Evolutionary conservation across 2,329 filamentous ascomycete genomes (phyloP), one percentile per base, ranked within the genome.

Genomic region (Trichoderma sp.): DNA sequence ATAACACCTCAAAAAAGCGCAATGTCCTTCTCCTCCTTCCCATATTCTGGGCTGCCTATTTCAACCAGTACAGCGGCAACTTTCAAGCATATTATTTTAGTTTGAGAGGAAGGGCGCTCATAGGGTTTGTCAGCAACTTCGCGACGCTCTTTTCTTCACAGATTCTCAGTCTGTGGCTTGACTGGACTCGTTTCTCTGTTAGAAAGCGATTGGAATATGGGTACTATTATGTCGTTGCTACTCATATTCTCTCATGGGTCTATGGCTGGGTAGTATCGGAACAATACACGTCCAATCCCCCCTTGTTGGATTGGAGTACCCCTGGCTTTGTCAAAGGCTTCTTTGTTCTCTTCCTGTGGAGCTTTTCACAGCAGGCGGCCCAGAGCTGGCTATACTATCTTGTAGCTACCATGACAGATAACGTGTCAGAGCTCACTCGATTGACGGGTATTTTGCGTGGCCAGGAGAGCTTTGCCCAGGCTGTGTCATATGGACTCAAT

Each of bases 381-480:
- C 88, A 90, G 79, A 90, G 89, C 72, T 90, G 87, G 87, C 82
- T 90, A 1, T 90, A 90, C 77, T 90, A 89, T 77, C 81, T 90
- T 21, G 81, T 90, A 2, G 87, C 88, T 0, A 89, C 86, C 6
- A 89, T 86, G 82, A 89, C 88, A 0, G 86, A 90, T 71, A 89
- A 89, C 67, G 89, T 90, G 75, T 88, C 88, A 0, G 88, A 91
- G 77, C 80, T 89, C 16, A 84, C 83, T 3, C 82, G 85, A 0
- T 83, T 85, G 63, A 83, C 84, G 3, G 84, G 85, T 6, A 83
- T 86, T 33, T 77, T 86, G 24, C 76, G 85, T 38, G 85, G 85
- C 1, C 84, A 85, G 75, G 85, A 86, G 79, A 85, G 84, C 38
- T 85, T 85, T 24, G 80, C 81, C 0, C 84, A 86, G 76, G 84